Percentiles rank a stretch among this genome's conserved stretches.
Conservation (phyloP, 2,329 filamentous ascomycete genomes). For the Ophiocordyceps camponoti-saundersi region DNA sequence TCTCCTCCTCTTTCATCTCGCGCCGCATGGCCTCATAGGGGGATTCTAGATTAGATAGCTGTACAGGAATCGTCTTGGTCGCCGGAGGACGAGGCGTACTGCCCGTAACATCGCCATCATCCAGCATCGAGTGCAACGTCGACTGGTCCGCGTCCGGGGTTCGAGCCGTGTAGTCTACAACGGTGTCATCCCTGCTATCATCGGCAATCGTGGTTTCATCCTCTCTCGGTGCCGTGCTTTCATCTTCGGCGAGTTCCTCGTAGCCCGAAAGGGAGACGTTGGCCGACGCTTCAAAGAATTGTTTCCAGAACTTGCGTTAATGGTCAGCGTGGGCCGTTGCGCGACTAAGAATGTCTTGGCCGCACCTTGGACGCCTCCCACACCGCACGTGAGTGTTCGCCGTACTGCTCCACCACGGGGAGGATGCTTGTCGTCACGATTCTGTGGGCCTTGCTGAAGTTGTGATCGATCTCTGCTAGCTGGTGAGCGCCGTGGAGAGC, state of each 20-base stretch:
- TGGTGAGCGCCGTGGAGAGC: conserved; percentile 1
- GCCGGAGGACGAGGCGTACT: conserved; percentile 49
- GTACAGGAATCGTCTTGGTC: conserved; percentile 29
- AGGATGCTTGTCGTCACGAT: conserved; percentile 91
- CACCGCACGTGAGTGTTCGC: conserved; percentile 79
- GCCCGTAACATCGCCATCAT: conserved; percentile 43
- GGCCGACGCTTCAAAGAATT: conserved; percentile 97
- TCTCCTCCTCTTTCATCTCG: conserved; percentile 35
- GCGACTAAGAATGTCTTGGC: neutral
- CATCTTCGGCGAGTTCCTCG: conserved; percentile 55
- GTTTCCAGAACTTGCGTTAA: conserved; percentile 80
- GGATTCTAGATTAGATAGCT: conserved; percentile 51
- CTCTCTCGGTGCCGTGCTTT: conserved; percentile 12
- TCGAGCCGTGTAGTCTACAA: conserved; percentile 26
- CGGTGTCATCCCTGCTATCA: conserved; percentile 38
- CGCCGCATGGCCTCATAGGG: conserved; percentile 60
- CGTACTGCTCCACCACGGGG: conserved; percentile 87
- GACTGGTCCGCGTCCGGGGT: conserved; percentile 16
- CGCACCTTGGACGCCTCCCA: conserved; percentile 90
- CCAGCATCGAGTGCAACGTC: conserved; percentile 40
- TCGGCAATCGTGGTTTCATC: conserved; percentile 22
- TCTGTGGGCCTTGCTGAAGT: conserved; percentile 90
- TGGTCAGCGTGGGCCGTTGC: neutral
- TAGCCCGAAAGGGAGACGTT: conserved; percentile 94
- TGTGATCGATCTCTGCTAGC: conserved; percentile 78